Evolutionary conservation across 1,139 yeast genomes (phyloP).

Genomic region (Candida mesenterica): DNA sequence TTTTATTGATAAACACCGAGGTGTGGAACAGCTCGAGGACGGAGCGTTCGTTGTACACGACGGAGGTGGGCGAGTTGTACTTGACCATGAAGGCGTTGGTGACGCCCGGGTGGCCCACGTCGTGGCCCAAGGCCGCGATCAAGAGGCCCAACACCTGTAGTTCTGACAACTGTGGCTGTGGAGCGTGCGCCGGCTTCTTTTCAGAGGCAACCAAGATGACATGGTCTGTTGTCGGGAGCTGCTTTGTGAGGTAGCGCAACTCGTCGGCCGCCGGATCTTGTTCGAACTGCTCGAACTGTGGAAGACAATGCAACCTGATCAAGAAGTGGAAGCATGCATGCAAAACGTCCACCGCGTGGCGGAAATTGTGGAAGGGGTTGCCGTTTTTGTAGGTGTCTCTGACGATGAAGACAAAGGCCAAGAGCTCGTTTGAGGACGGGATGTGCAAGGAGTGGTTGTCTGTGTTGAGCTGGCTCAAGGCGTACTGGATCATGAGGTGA

Average conservation of each 20-base stretch:
- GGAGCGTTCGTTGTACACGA: constrained; percentile 60
- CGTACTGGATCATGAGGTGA: constrained; percentile 51
- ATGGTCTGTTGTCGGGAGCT: not conserved
- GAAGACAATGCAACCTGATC: constrained; percentile 47
- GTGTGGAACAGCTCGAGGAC: constrained; percentile 84
- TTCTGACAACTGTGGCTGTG: constrained; percentile 31
- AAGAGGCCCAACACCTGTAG: constrained; percentile 58
- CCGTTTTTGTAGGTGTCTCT: constrained; percentile 79
- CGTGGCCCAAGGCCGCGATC: constrained; percentile 91
- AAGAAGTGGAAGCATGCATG: constrained; percentile 81
- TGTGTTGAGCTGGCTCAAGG: constrained; percentile 34
- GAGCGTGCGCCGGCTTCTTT: not conserved
- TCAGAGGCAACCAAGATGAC: not conserved
- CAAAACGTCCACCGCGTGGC: constrained; percentile 93
- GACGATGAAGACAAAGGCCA: constrained; percentile 59
- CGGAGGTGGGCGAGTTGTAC: constrained; percentile 64
- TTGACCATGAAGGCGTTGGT: constrained; percentile 72
- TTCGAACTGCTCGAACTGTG: constrained; percentile 37
- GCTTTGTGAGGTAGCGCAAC: constrained; percentile 11
- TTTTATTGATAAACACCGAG: constrained; percentile 59
- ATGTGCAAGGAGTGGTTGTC: constrained; percentile 14
- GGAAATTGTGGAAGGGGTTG: constrained; percentile 90
- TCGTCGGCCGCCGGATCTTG: constrained; percentile 30
- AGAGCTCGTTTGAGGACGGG: constrained; percentile 43
- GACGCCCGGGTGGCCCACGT: constrained; percentile 94